Percentiles rank a stretch among this genome's conserved stretches.
Conservation (phyloP, 129 eudicot genomes). For the Apium graveolens region DNA sequence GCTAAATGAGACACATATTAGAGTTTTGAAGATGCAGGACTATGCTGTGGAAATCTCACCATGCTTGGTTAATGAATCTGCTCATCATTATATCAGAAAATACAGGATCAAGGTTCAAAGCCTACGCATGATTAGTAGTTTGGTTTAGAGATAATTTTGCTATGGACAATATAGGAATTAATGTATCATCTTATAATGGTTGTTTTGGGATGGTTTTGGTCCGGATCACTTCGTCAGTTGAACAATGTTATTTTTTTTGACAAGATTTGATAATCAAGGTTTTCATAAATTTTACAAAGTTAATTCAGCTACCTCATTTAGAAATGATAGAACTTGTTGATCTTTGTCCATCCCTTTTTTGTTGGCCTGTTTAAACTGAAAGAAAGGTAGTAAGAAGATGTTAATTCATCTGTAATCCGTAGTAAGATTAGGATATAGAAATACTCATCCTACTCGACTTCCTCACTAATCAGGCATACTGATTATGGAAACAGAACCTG, state of each 20-base stretch:
- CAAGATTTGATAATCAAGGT: not conserved
- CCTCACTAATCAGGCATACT: too few species aligned
- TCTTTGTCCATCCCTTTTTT: not conserved
- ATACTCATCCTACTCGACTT: too few species aligned
- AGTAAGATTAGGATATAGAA: too few species aligned
- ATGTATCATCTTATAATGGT: not conserved
- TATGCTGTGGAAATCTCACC: conserved; percentile 18
- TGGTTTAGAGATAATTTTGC: not conserved
- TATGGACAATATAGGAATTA: not conserved
- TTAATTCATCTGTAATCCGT: too few species aligned
- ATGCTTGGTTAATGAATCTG: not conserved
- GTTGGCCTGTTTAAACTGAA: not conserved
- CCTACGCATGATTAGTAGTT: not conserved
- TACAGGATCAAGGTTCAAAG: not conserved
- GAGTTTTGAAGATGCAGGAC: conserved; percentile 18
- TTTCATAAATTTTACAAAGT: not conserved
- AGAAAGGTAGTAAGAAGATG: not conserved
- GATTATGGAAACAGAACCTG: too few species aligned
- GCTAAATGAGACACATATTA: conserved; percentile 22
- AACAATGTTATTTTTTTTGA: conserved; percentile 2
- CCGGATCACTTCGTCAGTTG: not conserved
- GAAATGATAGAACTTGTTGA: not conserved
- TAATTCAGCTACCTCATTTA: not conserved
- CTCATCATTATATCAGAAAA: not conserved
- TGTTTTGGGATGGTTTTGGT: not conserved